A percentile compares a stretch with the other conserved stretches of the same genome.
phyloP scores from a whole-genome alignment of 306 rosid genomes.

The Vicia villosa region DNA sequence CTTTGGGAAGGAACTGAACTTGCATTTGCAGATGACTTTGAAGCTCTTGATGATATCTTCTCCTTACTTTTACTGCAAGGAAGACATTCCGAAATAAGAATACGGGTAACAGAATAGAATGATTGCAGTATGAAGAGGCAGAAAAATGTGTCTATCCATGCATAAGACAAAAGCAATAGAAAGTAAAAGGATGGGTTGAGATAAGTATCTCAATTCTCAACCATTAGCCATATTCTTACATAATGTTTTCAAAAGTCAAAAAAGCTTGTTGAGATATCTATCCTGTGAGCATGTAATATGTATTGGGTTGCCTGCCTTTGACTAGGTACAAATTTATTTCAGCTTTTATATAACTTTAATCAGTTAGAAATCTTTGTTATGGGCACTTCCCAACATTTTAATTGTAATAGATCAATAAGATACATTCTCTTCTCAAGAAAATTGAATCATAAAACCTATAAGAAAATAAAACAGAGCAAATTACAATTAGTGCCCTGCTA shows the following conservation, averaged over 20 bases:
- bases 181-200: slow-evolving; percentile 25
- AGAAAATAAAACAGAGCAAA: neutral
- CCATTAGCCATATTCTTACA: slow-evolving; percentile 13
- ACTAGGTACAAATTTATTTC: neutral
- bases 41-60: slow-evolving; percentile 46
- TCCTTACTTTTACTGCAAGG: slow-evolving; percentile 64
- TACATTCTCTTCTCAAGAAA: slow-evolving; percentile 5
- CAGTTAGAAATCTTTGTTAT: slow-evolving; percentile 6
- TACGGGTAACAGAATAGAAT: slow-evolving; percentile 17
- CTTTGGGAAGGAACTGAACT: slow-evolving; percentile 57
- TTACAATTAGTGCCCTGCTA: slow-evolving; percentile 1
- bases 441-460: slow-evolving; percentile 13
- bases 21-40: slow-evolving; percentile 58
- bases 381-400: neutral
- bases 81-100: slow-evolving; percentile 41
- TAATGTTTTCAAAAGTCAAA: slow-evolving; percentile 26
- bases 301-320: slow-evolving; percentile 12
- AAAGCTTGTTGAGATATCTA: slow-evolving; percentile 25
- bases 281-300: slow-evolving; percentile 12
- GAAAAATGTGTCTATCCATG: slow-evolving; percentile 6
- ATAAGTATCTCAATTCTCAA: slow-evolving; percentile 31
- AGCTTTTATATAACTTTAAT: slow-evolving; percentile 3
- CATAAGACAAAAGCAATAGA: slow-evolving; percentile 12
- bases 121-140: slow-evolving; percentile 27
- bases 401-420: slow-evolving; percentile 4